Conservation (phyloP, 2,329 filamentous ascomycete genomes). For the Fusarium sp. region DNA sequence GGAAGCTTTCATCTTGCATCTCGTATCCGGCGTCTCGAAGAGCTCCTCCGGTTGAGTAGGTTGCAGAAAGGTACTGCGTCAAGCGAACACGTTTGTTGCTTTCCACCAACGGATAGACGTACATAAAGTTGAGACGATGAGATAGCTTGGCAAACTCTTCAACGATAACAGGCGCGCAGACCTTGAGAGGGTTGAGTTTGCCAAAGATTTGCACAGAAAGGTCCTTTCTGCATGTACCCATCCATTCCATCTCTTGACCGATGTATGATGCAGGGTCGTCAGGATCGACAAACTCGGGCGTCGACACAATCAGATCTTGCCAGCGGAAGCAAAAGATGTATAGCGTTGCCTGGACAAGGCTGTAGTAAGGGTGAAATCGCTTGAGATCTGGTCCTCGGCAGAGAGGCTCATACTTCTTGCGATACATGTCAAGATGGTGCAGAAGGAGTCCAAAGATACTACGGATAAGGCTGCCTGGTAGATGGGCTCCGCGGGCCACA, state of each 20-base stretch:
- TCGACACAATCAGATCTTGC: conserved; percentile 81
- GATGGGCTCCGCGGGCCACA: conserved; percentile 86
- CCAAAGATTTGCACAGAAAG: conserved; percentile 83
- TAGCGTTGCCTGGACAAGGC: conserved; percentile 85
- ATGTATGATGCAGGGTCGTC: conserved; percentile 69
- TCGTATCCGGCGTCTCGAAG: conserved; percentile 60
- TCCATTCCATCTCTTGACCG: conserved; percentile 80
- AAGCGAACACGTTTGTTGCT: conserved; percentile 90
- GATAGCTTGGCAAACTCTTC: conserved; percentile 90
- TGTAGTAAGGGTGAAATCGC: conserved; percentile 86
- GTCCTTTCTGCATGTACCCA: conserved; percentile 75
- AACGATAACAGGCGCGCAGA: conserved; percentile 91
- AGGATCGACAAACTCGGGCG: conserved; percentile 67
- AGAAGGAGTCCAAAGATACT: conserved; percentile 84
- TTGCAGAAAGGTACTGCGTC: conserved; percentile 70
- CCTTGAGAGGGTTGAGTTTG: conserved; percentile 91
- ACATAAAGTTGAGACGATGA: conserved; percentile 85
- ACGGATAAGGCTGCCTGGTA: conserved; percentile 79
- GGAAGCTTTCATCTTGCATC: conserved; percentile 75
- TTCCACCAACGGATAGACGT: conserved; percentile 87
- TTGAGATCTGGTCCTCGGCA: conserved; percentile 87
- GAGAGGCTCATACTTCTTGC: conserved; percentile 73
- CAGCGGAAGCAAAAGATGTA: conserved; percentile 99
- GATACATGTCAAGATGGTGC: conserved; percentile 77
- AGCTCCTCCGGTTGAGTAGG: conserved; percentile 63